Evolutionary conservation across 2,329 filamentous ascomycete genomes (phyloP), one percentile per base, ranked within the genome.

Genomic region (Samsoniella hepiali): DNA sequence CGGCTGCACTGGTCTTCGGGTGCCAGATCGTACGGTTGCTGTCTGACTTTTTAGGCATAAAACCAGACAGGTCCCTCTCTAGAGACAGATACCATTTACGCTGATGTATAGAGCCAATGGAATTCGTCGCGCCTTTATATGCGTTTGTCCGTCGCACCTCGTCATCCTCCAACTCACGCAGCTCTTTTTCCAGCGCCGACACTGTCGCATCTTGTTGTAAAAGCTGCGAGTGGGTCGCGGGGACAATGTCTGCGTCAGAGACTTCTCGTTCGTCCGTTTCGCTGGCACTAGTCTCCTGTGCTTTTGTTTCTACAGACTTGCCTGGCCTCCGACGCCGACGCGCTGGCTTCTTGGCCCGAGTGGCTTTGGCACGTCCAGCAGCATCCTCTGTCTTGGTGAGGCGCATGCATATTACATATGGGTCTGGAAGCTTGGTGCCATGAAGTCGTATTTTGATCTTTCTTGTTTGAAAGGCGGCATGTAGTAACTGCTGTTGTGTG

Each of bases 41-140:
- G 67, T 71, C 58, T 70, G 70, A 29, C 70, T 71, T 69, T 74
- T 75, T n/a, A 5, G 45, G 32, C 17, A 73, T 72, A 62, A 91
- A 89, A 5, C 88, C 88, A 57, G 82, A 86, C 5, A 79, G 82
- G 32, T 70, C 71, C 13, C 85, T 78, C 69, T 91, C 88, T 1
- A 91, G 76, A 11, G 83, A 83, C 22, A 90, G 69, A 64, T 84
- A 89, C 89, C 88, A 91, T 49, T 80, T 78, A 5, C 88, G 81
- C 71, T 91, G 88, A 68, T 91, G 83, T 4, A 91, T 77, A 44
- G 87, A 90, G 6, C 83, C 85, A 47, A 91, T 87, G 3, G 80
- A 83, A 68, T 91, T 91, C 1, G 69, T 78, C 0, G 89, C 86
- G 5, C 88, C 88, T 0, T 82, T 75, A 68, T 91, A 91, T 5